phyloP scores from a whole-genome alignment of 768 basidiomycete species.

The Trametes coccinea region DNA sequence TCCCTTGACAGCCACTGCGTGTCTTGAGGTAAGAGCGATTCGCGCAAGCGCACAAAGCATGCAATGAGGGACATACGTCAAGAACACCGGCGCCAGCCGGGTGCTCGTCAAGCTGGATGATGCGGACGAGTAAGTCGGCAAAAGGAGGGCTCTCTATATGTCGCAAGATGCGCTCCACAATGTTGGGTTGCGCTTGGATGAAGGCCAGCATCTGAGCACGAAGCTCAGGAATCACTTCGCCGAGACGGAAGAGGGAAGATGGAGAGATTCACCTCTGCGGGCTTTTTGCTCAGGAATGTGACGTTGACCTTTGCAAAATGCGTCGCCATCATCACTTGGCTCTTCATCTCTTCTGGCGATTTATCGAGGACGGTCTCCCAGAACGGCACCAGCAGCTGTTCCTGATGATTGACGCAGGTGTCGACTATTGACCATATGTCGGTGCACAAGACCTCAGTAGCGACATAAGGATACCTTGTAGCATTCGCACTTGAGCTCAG shows the following conservation, averaged over 20 bases:
- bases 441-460: conserved; percentile 93
- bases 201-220: conserved; percentile 82
- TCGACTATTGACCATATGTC: conserved; percentile 96
- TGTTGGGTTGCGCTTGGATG: conserved; percentile 77
- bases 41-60: conserved; percentile 32
- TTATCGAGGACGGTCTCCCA: conserved; percentile 88
- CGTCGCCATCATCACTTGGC: conserved; percentile 81
- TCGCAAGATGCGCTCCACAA: conserved; percentile 78
- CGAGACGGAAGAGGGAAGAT: conserved; percentile 32
- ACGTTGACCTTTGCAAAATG: conserved; percentile 96
- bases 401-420: conserved; percentile 72
- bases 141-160: conserved; percentile 91
- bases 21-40: conserved; percentile 35
- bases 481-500: conserved; percentile 18
- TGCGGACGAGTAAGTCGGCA: conserved; percentile 87
- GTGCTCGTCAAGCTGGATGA: conserved; percentile 87
- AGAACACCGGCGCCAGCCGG: conserved; percentile 80
- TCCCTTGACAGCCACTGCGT: conserved; percentile 85
- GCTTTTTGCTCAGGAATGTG: conserved; percentile 84
- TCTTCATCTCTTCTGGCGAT: conserved; percentile 84
- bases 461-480: conserved; percentile 84
- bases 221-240: conserved; percentile 29
- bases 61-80: conserved; percentile 62
- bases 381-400: conserved; percentile 79
- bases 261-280: conserved; percentile 68